Evolutionary conservation across 2,329 filamentous ascomycete genomes (phyloP).

Genomic region (Fusarium nisikadoi): DNA sequence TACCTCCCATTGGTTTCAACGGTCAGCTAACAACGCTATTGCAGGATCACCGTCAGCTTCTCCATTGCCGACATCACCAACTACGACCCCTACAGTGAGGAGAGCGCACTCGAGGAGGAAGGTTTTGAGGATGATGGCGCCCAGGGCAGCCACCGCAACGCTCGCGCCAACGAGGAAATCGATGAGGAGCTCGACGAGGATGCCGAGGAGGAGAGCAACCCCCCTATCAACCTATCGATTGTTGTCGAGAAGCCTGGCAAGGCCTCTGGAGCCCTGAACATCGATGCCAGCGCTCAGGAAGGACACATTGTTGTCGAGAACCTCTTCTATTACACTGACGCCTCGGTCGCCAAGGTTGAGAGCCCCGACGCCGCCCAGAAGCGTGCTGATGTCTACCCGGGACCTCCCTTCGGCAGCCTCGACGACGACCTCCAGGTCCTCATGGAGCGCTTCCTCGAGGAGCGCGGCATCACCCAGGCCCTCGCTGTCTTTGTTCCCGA

Average conservation of each 20-base stretch:
- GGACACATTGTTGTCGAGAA: constrained; percentile 89
- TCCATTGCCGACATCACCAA: constrained; percentile 55
- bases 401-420: constrained; percentile 91
- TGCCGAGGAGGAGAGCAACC: constrained; percentile 66
- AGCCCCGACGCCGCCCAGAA: constrained; percentile 81
- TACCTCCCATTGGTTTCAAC: neutral
- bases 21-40: constrained; percentile 25
- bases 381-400: constrained; percentile 83
- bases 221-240: constrained; percentile 86
- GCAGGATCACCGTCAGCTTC: constrained; percentile 57
- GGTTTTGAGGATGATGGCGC: constrained; percentile 53
- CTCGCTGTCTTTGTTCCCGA: constrained; percentile 93
- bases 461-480: constrained; percentile 87
- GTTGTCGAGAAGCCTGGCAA: constrained; percentile 88
- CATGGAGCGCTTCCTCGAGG: constrained; percentile 93
- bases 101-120: constrained; percentile 54
- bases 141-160: constrained; percentile 61
- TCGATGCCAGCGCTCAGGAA: constrained; percentile 88
- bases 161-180: constrained; percentile 50
- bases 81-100: constrained; percentile 53
- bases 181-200: constrained; percentile 58
- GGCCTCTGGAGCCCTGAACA: constrained; percentile 76
- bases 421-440: constrained; percentile 95
- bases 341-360: constrained; percentile 79
- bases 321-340: constrained; percentile 85